Evolutionary conservation across 2,329 filamentous ascomycete genomes (phyloP).

Genomic region (Lizonia empirigonia): DNA sequence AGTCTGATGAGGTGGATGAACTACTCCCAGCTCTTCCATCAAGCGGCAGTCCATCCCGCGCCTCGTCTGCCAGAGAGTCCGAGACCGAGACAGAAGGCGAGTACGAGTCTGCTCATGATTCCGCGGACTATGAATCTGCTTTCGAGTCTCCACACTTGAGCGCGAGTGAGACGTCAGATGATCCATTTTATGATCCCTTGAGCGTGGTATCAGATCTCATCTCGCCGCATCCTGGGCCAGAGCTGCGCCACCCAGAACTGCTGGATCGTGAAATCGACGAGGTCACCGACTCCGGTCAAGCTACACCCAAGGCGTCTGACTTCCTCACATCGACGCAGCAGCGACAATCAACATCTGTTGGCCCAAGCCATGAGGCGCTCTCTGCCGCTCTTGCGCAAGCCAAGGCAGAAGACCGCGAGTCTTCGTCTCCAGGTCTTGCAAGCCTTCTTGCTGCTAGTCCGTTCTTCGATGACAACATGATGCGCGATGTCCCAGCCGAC

Average conservation of each 20-base stretch:
- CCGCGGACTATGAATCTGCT: slow-evolving; percentile 41
- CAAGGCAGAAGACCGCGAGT: slow-evolving; percentile 18
- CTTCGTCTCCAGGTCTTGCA: slow-evolving; percentile 13
- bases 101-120: slow-evolving; percentile 51
- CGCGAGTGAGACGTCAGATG: slow-evolving; percentile 28
- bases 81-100: slow-evolving; percentile 51
- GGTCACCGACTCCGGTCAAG: slow-evolving; percentile 66
- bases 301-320: slow-evolving; percentile 68
- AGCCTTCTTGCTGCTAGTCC: slow-evolving; percentile 33
- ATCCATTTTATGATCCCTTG: slow-evolving; percentile 30
- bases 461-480: slow-evolving; percentile 33
- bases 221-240: slow-evolving; percentile 21
- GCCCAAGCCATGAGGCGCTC: slow-evolving; percentile 30
- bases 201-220: slow-evolving; percentile 26
- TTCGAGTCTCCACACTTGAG: slow-evolving; percentile 46
- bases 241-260: slow-evolving; percentile 31
- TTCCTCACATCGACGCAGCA: slow-evolving; percentile 44
- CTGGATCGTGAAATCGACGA: slow-evolving; percentile 37
- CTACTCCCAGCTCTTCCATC: slow-evolving; percentile 59
- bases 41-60: slow-evolving; percentile 49
- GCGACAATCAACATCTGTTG: slow-evolving; percentile 10
- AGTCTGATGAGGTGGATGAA: slow-evolving; percentile 43
- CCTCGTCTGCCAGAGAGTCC: slow-evolving; percentile 33
- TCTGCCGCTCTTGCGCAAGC: slow-evolving; percentile 31
- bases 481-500: slow-evolving; percentile 19